Percentiles rank a stretch among this genome's conserved stretches.
phyloP scores from a whole-genome alignment of 208 protist genomes.

The Leishmania major region DNA sequence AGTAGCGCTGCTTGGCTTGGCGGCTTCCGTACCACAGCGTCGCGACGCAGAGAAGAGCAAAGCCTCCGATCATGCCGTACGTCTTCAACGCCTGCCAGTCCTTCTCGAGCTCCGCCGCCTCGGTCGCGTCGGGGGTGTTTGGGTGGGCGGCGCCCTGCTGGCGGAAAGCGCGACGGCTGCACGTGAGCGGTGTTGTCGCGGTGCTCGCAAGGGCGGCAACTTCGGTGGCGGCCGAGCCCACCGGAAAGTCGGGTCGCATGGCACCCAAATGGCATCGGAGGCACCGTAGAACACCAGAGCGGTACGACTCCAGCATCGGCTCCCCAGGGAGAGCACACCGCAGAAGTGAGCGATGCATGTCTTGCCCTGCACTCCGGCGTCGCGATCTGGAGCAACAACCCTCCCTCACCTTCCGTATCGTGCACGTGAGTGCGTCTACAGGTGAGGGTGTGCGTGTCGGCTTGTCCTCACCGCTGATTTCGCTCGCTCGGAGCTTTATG shows the following conservation, averaged over 20 bases:
- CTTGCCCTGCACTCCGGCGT: neutral
- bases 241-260: neutral
- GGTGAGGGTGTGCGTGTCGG: neutral
- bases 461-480: neutral
- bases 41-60: constrained; percentile 53
- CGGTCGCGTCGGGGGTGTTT: constrained; percentile 32
- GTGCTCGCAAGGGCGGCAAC: neutral
- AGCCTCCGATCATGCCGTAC: constrained; percentile 48
- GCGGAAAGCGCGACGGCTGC: constrained; percentile 40
- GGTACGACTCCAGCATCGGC: neutral
- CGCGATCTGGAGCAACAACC: neutral
- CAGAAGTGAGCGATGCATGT: neutral
- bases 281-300: neutral
- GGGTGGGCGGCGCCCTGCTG: constrained; percentile 33
- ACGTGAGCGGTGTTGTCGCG: neutral
- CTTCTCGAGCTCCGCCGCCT: constrained; percentile 65
- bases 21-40: constrained; percentile 78
- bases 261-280: neutral
- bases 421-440: neutral
- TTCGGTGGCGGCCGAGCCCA: neutral
- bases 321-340: neutral
- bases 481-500: neutral
- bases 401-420: neutral
- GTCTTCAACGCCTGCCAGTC: constrained; percentile 64
- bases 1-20: constrained; percentile 80